Conservation (phyloP, 164 flowering plant genomes). For the Piper longum region DNA sequence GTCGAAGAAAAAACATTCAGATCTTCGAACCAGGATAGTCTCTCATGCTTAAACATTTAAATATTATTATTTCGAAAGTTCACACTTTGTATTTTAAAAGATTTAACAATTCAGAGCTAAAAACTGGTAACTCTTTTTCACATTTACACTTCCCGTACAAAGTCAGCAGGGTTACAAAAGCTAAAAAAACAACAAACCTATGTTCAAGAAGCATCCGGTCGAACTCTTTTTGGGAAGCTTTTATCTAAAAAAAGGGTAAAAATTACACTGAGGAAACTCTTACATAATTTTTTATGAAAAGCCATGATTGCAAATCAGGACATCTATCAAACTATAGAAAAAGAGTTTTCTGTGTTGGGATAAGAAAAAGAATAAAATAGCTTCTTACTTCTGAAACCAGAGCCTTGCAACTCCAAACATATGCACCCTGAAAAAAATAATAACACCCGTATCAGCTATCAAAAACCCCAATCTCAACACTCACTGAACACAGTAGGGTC, state of each 20-base stretch:
- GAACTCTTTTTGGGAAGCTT: slow-evolving; percentile 62
- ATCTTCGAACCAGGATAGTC: not conserved
- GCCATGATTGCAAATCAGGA: not conserved
- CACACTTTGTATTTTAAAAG: not conserved
- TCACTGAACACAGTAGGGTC: not conserved
- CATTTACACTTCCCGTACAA: not conserved
- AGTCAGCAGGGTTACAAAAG: not conserved
- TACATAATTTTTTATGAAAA: not conserved
- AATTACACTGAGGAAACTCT: not conserved
- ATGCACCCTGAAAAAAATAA: slow-evolving; percentile 59
- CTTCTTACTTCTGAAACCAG: slow-evolving; percentile 72
- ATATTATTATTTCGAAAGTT: too few species aligned
- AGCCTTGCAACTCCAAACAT: slow-evolving; percentile 85
- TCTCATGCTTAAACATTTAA: too few species aligned
- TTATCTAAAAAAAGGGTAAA: slow-evolving; percentile 34
- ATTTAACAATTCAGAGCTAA: not conserved
- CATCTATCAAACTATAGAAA: not conserved
- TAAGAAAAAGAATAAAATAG: not conserved
- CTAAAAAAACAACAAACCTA: slow-evolving; percentile 29
- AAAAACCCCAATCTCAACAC: not conserved
- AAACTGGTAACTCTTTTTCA: not conserved
- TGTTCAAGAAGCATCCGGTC: slow-evolving; percentile 66
- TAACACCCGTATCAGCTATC: not conserved
- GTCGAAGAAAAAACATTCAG: not conserved
- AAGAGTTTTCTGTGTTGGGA: not conserved